These are phyloP conservation scores for Oryza australiensis DNA, from an alignment of 176 grass and related monocot species.

Conservation along the genomic window DNA sequence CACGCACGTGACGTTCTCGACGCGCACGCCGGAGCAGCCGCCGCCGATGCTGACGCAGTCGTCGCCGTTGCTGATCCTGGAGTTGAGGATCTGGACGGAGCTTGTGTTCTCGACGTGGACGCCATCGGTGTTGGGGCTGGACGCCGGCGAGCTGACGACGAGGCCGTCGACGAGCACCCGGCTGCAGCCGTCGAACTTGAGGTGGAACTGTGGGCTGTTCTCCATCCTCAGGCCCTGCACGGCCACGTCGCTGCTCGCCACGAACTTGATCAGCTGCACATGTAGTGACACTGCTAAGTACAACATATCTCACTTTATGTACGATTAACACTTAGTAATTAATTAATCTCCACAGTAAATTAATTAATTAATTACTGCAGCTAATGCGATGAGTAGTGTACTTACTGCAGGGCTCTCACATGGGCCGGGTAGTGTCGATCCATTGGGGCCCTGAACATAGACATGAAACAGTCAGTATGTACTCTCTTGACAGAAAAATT, in stretches of 20 bases:
- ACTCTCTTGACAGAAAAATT: neutral
- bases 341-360: too few relatives aligned
- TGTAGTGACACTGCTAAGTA: neutral
- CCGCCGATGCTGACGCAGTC: slow-evolving; percentile 79
- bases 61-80: slow-evolving; percentile 70
- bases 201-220: slow-evolving; percentile 86
- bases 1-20: slow-evolving; percentile 72
- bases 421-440: slow-evolving; percentile 69
- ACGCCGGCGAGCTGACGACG: slow-evolving; percentile 54
- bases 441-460: slow-evolving; percentile 63
- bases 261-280: slow-evolving; percentile 64
- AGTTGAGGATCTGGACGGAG: slow-evolving; percentile 56
- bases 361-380: neutral
- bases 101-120: slow-evolving; percentile 85
- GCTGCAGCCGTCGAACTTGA: slow-evolving; percentile 72
- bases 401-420: slow-evolving; percentile 82
- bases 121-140: slow-evolving; percentile 86
- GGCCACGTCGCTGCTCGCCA: slow-evolving; percentile 57
- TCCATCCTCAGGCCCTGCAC: slow-evolving; percentile 54
- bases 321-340: neutral
- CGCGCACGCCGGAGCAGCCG: slow-evolving; percentile 52
- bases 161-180: slow-evolving; percentile 58
- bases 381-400: neutral
- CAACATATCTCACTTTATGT: neutral
- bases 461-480: neutral